Percentiles rank a stretch among this genome's conserved stretches.
phyloP scores from a whole-genome alignment of 2,329 filamentous ascomycete species.

The Neofusicoccum sp. region DNA sequence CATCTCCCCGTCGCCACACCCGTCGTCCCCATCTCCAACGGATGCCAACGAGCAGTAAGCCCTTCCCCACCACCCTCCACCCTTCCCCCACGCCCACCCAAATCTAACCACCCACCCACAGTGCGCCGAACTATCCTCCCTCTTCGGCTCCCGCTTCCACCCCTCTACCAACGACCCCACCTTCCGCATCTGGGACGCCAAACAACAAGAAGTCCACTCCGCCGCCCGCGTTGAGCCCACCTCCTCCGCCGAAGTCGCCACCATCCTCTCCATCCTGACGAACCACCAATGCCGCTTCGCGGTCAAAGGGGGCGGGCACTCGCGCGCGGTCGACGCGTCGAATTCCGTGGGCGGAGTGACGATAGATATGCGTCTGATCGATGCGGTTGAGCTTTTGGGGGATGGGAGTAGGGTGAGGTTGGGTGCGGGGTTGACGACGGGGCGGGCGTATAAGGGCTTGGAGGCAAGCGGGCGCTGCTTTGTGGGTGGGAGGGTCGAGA shows the following conservation, averaged over 20 bases:
- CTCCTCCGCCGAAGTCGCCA: not conserved
- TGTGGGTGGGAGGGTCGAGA: slow-evolving; percentile 14
- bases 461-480: not conserved
- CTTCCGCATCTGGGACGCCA: not conserved
- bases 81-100: too few species aligned
- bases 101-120: slow-evolving; percentile 26
- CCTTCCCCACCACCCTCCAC: too few species aligned
- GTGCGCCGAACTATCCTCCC: slow-evolving; percentile 33
- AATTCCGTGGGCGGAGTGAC: slow-evolving; percentile 32
- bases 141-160: slow-evolving; percentile 30
- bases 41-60: too few species aligned
- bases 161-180: slow-evolving; percentile 27
- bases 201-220: not conserved
- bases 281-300: slow-evolving; percentile 23
- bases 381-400: slow-evolving; percentile 20
- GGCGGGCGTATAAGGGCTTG: slow-evolving; percentile 18
- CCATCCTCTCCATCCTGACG: not conserved
- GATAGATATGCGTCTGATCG: slow-evolving; percentile 29
- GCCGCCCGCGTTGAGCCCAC: not conserved
- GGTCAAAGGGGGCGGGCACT: slow-evolving; percentile 34
- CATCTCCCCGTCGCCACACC: too few species aligned
- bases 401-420: slow-evolving; percentile 23
- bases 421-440: not conserved
- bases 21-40: too few species aligned
- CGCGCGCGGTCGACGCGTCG: slow-evolving; percentile 21